Evolutionary conservation across 441 rosid genomes (phyloP).

Genomic region (Adansonia grandidieri): DNA sequence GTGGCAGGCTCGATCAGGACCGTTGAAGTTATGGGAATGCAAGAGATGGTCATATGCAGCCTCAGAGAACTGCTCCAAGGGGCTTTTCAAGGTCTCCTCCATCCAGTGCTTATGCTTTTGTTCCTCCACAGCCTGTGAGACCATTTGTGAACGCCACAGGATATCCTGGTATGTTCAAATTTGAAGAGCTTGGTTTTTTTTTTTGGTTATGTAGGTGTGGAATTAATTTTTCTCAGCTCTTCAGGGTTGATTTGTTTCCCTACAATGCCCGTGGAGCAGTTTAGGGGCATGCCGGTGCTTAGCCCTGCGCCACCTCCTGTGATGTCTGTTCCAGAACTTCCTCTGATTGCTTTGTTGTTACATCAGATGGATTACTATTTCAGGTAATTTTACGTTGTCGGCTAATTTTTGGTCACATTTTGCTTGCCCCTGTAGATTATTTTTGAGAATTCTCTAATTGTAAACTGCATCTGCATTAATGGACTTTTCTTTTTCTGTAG

Average conservation of each 20-base stretch:
- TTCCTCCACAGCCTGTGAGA: slow-evolving; percentile 31
- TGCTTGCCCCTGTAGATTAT: background rate
- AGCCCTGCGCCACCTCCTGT: slow-evolving; percentile 33
- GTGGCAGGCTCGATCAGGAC: slow-evolving; percentile 57
- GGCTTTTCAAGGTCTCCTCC: slow-evolving; percentile 45
- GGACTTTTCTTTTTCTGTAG: slow-evolving; percentile 30
- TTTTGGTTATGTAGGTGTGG: background rate
- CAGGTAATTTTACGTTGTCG: slow-evolving; percentile 34
- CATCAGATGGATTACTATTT: slow-evolving; percentile 58
- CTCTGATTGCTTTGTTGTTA: slow-evolving; percentile 32
- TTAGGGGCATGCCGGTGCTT: slow-evolving; percentile 37
- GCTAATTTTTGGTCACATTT: background rate
- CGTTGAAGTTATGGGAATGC: slow-evolving; percentile 41
- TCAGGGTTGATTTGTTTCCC: slow-evolving; percentile 38
- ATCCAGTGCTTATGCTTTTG: slow-evolving; percentile 30
- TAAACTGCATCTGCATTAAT: background rate
- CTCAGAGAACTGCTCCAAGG: slow-evolving; percentile 41
- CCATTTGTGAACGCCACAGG: slow-evolving; percentile 35
- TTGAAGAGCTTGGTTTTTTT: background rate
- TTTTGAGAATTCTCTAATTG: background rate
- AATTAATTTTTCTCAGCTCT: slow-evolving; percentile 6
- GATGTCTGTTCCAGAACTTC: slow-evolving; percentile 35
- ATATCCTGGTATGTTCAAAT: slow-evolving; percentile 34
- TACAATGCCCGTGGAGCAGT: slow-evolving; percentile 29
- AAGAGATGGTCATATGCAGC: slow-evolving; percentile 42